Conservation (phyloP, 768 basidiomycete species). For the Inosperma sp. region DNA sequence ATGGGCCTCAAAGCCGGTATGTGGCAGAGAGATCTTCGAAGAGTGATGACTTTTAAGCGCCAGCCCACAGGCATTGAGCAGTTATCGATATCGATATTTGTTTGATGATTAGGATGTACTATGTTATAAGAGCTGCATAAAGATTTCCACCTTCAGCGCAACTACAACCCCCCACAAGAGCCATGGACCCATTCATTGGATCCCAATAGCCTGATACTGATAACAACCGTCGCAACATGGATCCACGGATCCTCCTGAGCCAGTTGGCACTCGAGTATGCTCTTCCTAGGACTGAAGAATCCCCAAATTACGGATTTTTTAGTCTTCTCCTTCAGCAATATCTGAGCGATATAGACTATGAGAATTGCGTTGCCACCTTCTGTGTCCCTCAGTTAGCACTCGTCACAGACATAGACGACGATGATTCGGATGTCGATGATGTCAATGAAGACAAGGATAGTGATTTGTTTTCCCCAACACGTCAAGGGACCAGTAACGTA, state of each 20-base stretch:
- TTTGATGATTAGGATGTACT: too few species aligned
- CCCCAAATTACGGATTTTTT: background rate
- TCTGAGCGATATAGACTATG: background rate
- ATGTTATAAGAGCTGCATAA: too few species aligned
- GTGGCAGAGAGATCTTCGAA: background rate
- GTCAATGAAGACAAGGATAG: background rate
- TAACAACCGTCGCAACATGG: background rate
- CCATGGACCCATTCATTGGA: background rate
- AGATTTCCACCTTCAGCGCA: too few species aligned
- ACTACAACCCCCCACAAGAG: too few species aligned
- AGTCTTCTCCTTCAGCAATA: background rate
- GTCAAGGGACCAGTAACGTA: too few species aligned
- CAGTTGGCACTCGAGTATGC: background rate
- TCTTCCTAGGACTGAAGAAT: background rate
- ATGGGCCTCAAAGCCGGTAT: background rate
- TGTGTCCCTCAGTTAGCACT: background rate
- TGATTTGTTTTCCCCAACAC: background rate
- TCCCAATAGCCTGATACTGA: background rate
- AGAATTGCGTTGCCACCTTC: background rate
- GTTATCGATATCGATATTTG: too few species aligned
- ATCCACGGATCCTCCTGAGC: background rate
- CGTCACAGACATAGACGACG: background rate
- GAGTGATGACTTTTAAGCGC: conserved; percentile 3
- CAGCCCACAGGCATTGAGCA: too few species aligned
- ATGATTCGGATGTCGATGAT: background rate